Evolutionary conservation across 169 alveolate species (phyloP).

Genomic region (Plasmodium blacklocki): DNA sequence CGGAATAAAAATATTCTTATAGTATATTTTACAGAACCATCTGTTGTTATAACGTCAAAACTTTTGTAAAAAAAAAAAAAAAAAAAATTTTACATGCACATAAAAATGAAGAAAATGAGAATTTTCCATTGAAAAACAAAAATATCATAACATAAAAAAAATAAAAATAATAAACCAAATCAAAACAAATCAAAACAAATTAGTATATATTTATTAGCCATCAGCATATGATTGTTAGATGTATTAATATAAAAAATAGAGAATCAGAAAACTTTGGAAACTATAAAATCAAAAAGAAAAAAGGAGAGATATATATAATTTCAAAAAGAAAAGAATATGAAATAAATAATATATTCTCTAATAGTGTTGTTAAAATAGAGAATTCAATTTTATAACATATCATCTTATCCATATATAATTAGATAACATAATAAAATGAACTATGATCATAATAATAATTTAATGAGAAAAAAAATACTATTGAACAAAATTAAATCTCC

Average conservation of each 20-base stretch:
- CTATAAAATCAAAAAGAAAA: constrained; percentile 3
- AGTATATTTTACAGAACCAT: too few species aligned
- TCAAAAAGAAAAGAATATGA: constrained; percentile 14
- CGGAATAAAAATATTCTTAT: too few species aligned
- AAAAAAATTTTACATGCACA: too few species aligned
- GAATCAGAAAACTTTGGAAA: background rate
- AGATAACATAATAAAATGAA: background rate
- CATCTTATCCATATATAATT: constrained; percentile 18
- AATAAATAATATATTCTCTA: background rate
- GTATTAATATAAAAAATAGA: background rate
- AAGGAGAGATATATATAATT: background rate
- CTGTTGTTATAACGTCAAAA: too few species aligned
- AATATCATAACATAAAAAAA: background rate
- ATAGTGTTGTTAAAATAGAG: background rate
- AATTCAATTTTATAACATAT: background rate
- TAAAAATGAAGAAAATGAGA: too few species aligned
- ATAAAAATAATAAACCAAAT: background rate
- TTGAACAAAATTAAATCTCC: constrained; percentile 10
- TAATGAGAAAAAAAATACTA: constrained; percentile 23
- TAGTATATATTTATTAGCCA: too few species aligned
- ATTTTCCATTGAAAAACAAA: constrained; percentile 15
- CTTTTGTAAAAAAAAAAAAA: too few species aligned
- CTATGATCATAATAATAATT: constrained; percentile 11
- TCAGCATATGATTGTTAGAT: background rate
- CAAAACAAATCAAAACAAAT: background rate